Base-by-base conservation (phyloP, 2,329 filamentous ascomycete genomes). In the Beauveria varroae region DNA sequence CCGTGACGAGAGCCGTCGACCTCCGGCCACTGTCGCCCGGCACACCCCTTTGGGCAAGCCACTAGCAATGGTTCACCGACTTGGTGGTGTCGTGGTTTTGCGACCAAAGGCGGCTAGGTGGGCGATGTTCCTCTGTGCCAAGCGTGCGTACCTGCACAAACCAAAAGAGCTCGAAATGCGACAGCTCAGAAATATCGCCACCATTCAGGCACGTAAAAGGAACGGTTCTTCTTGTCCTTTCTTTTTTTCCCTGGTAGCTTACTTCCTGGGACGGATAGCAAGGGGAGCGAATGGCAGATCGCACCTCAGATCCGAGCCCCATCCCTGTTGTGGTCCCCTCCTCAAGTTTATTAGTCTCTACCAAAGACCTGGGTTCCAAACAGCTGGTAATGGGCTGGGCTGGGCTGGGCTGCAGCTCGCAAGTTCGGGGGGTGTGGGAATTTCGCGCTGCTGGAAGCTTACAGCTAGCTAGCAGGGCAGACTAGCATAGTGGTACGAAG, bases 281-380 rank as follows among this genome's bases (percentile, higher is more conserved):
- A 58, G 56, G 56, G 56, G 14, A 50, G 22, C 46, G 34, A 58
- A 58, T 51, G 56, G 30, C 30, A 58, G 56, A 58, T 58, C 56
- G 50, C 56, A 58, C 56, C 46, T 58, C 56, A 58, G 56, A 58
- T 58, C 56, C 46, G 56, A 58, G 56, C 44, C 56, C 46, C 44
- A 41, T 51, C 46, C 34, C 5, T 24, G 10, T 51, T 26, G 47
- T 24, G 4, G 30, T 47, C 56, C 44, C 44, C 26, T 41, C 37
- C 43, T 22, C 37, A 10, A 30, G 10, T 9, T 30, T 9, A 30
- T 30, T 30, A 10, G 28, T 30, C 28, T 43, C 56, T 49, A 9
- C 54, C 44, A 51, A 41, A 37, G 28, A 37, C 20, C 28, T 57
- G 54, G 54, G 43, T 49, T 37, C 56, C 56, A 51, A 43, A 51